These are phyloP conservation scores for Clavispora fructus DNA, from an alignment of 805 yeast species.

Conservation along the genomic window DNA sequence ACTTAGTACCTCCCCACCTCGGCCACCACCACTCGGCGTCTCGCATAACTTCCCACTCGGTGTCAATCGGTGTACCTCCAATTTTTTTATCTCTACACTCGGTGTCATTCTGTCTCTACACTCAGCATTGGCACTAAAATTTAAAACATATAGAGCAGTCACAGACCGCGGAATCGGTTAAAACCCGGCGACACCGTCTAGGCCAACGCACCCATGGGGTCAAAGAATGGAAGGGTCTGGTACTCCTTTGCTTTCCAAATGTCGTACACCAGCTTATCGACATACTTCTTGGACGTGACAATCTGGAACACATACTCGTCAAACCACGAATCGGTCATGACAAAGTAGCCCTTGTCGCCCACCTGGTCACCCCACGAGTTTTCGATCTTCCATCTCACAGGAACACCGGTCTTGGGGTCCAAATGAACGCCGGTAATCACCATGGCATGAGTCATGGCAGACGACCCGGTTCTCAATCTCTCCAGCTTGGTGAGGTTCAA, in stretches of 20 bases:
- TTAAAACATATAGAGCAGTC: background rate
- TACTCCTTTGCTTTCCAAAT: conserved; percentile 30
- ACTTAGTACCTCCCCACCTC: too few relatives aligned
- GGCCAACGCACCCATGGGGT: conserved; percentile 42
- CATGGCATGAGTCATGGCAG: conserved; percentile 91
- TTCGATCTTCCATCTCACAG: conserved; percentile 41
- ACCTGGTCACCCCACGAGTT: conserved; percentile 40
- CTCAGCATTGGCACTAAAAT: background rate
- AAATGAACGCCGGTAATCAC: conserved; percentile 75
- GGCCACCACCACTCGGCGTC: too few relatives aligned
- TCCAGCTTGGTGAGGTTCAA: conserved; percentile 57
- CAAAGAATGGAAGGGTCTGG: conserved; percentile 33
- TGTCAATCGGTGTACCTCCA: too few relatives aligned
- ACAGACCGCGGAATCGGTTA: background rate
- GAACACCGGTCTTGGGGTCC: conserved; percentile 41
- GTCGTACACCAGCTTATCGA: conserved; percentile 30
- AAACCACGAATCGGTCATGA: conserved; percentile 43
- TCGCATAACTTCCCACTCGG: too few relatives aligned
- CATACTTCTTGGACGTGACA: conserved; percentile 34
- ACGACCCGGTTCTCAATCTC: conserved; percentile 63
- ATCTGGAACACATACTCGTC: conserved; percentile 40
- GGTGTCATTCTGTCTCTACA: too few relatives aligned
- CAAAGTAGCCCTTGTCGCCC: conserved; percentile 38
- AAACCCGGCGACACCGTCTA: conserved; percentile 4
- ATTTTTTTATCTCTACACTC: too few relatives aligned